A percentile compares a stretch with the other conserved stretches of the same genome.
Conservation (phyloP, 2,329 filamentous ascomycete genomes). For the Beauveria rudraprayagi region DNA sequence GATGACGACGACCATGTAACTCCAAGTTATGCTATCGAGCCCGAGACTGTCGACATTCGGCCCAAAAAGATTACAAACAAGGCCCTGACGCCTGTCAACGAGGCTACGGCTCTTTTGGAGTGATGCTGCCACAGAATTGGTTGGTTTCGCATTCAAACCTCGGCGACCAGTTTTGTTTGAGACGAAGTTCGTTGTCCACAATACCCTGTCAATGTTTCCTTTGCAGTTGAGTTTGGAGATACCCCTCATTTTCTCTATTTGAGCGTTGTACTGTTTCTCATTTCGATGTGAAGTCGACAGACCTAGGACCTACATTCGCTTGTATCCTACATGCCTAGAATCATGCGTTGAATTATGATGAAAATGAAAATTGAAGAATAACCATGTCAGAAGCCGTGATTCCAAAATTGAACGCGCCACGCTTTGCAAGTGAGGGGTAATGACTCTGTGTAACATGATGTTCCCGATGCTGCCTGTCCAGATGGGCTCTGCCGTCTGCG, state of each 20-base stretch:
- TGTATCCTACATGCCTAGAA: not conserved
- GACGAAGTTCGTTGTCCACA: not conserved
- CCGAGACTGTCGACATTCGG: conserved; percentile 1
- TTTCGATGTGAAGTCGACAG: not conserved
- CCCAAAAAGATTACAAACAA: conserved; percentile 7
- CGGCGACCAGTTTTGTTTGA: not conserved
- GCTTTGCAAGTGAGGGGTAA: no score
- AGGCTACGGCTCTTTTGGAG: conserved; percentile 5
- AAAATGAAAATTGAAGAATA: not conserved
- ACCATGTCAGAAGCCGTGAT: not conserved
- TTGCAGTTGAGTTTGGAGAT: not conserved
- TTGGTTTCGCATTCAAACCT: not conserved
- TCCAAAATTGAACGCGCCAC: no score
- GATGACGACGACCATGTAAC: not conserved
- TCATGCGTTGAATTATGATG: not conserved
- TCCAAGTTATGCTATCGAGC: not conserved
- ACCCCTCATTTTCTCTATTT: not conserved
- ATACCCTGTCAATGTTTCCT: not conserved
- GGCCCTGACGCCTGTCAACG: not conserved
- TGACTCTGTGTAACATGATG: no score
- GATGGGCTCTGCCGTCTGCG: no score
- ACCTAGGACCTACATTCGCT: not conserved
- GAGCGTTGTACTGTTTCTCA: not conserved
- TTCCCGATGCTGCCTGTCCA: no score
- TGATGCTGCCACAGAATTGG: not conserved